phyloP scores from a whole-genome alignment of 2,329 filamentous ascomycete genomes.

The Cucurbitaria berberidis region DNA sequence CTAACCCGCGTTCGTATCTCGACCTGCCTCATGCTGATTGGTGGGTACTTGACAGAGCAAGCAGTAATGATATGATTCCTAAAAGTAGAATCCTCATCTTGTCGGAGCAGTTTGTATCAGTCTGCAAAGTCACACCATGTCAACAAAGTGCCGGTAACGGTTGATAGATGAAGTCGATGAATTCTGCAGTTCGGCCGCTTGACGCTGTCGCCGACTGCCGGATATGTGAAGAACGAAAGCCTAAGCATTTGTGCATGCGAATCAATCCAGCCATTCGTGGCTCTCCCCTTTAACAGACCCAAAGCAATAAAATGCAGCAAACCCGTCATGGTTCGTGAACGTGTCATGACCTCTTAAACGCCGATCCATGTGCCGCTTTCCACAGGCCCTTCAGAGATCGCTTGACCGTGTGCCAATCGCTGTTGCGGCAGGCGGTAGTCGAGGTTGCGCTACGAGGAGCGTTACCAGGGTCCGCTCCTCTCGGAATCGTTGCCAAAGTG shows the following conservation, averaged over 20 bases:
- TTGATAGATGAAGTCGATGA: conserved; percentile 8
- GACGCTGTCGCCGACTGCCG: conserved; percentile 16
- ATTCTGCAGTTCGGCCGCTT: conserved; percentile 20
- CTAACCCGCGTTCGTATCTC: conserved; percentile 16
- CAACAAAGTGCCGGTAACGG: not conserved
- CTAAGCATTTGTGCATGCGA: conserved; percentile 14
- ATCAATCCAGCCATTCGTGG: conserved; percentile 7
- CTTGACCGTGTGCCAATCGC: conserved; percentile 43
- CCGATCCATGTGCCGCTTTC: conserved; percentile 41
- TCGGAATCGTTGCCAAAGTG: conserved; percentile 34
- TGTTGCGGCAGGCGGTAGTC: conserved; percentile 34
- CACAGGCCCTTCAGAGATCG: conserved; percentile 40
- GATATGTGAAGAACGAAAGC: conserved; percentile 17
- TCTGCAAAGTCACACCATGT: not conserved
- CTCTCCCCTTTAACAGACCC: conserved; percentile 13
- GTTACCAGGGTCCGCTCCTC: conserved; percentile 31
- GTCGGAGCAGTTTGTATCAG: not conserved
- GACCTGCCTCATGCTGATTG: conserved; percentile 2
- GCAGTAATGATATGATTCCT: not conserved
- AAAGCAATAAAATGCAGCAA: conserved; percentile 22
- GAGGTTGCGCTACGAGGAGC: conserved; percentile 16
- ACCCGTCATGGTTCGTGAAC: conserved; percentile 29
- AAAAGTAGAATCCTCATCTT: not conserved
- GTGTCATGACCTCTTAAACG: conserved; percentile 39
- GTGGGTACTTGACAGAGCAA: conserved; percentile 8